These are phyloP conservation scores for Ascocoryne sarcoides DNA, from an alignment of 2,329 filamentous ascomycete genomes.

Conservation along the genomic window DNA sequence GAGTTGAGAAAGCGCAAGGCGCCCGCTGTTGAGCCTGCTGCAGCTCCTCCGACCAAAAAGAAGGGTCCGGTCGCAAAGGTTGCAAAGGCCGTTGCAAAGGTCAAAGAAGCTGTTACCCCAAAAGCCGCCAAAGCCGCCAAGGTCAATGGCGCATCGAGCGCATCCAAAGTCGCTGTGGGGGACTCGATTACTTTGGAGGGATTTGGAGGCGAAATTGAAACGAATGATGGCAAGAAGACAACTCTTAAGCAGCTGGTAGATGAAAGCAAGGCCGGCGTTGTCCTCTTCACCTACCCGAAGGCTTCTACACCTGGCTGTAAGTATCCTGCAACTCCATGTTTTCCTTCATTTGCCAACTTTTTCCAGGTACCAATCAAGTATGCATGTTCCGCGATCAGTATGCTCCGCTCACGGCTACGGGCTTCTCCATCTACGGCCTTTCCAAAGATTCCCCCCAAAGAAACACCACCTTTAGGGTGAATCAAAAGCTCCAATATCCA, in stretches of 20 bases:
- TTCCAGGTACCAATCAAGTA: slow-evolving; percentile 80
- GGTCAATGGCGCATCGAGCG: slow-evolving; percentile 16
- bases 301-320: slow-evolving; percentile 92
- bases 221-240: slow-evolving; percentile 72
- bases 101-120: slow-evolving; percentile 27
- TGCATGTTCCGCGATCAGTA: slow-evolving; percentile 90
- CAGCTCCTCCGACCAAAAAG: slow-evolving; percentile 40
- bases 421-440: slow-evolving; percentile 82
- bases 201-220: slow-evolving; percentile 69
- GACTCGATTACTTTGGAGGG: slow-evolving; percentile 46
- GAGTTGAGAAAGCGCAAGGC: slow-evolving; percentile 55
- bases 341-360: background rate
- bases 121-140: slow-evolving; percentile 23
- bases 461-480: slow-evolving; percentile 87
- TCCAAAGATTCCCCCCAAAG: slow-evolving; percentile 81
- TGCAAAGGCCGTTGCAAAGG: slow-evolving; percentile 33
- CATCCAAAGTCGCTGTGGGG: slow-evolving; percentile 39
- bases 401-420: slow-evolving; percentile 63
- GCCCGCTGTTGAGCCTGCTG: slow-evolving; percentile 35
- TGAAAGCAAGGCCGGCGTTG: slow-evolving; percentile 75
- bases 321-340: slow-evolving; percentile 30
- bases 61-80: slow-evolving; percentile 29
- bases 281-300: slow-evolving; percentile 92
- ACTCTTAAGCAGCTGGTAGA: slow-evolving; percentile 74
- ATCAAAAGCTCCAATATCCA: slow-evolving; percentile 81